These are phyloP conservation scores for Kickxella alabastrina DNA, from an alignment of 192 early-diverging fungal genomes.

Conservation along the genomic window DNA sequence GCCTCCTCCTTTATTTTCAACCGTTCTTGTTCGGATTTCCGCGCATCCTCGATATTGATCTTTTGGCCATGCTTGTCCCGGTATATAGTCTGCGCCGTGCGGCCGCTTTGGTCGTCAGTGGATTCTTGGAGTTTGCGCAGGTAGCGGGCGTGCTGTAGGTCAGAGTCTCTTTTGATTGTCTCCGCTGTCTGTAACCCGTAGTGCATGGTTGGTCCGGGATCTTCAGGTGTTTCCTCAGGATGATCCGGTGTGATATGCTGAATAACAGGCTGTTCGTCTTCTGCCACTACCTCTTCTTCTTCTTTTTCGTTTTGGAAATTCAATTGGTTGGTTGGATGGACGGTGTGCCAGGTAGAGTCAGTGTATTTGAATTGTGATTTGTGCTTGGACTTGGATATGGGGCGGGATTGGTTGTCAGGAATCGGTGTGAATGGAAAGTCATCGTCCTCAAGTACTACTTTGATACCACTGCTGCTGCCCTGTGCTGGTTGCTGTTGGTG, in stretches of 20 bases:
- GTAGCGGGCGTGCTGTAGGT: conserved; percentile 21
- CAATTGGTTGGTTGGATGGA: too few species aligned
- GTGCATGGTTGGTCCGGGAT: conserved; percentile 5
- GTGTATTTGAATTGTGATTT: not conserved
- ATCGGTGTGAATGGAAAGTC: conserved; percentile 3
- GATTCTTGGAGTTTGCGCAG: conserved; percentile 23
- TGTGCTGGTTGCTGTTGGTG: not conserved
- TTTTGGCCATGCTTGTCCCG: conserved; percentile 58
- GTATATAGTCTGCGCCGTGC: conserved; percentile 57
- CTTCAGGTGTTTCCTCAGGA: not conserved
- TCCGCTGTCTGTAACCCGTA: conserved; percentile 46
- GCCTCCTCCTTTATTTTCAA: conserved; percentile 31
- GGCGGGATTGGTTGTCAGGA: too few species aligned
- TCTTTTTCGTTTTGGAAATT: too few species aligned
- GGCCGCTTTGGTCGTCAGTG: conserved; percentile 17
- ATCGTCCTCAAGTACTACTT: conserved; percentile 23
- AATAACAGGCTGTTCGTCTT: not conserved
- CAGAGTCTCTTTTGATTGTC: conserved; percentile 21
- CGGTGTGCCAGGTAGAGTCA: too few species aligned
- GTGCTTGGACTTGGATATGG: not conserved
- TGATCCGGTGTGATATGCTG: too few species aligned
- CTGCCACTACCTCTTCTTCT: too few species aligned
- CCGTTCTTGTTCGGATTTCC: conserved; percentile 6
- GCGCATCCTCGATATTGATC: conserved; percentile 52
- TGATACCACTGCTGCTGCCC: conserved; percentile 6